Conservation (phyloP, 805 yeast genomes). For the Yamadazyma kitorensis region DNA sequence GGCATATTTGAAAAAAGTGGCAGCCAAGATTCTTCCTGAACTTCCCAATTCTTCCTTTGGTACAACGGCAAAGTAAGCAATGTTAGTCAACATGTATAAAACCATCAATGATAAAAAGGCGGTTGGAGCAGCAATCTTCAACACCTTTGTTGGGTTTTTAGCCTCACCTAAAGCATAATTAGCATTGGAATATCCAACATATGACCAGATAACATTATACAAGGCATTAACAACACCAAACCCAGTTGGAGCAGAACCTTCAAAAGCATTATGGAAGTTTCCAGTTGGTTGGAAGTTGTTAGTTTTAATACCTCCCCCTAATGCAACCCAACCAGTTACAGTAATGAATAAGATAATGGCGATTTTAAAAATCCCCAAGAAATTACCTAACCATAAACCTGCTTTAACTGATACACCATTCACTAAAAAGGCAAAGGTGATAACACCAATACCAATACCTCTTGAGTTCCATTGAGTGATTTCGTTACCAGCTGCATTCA, state of each 20-base stretch:
- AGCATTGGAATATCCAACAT: slow-evolving; percentile 78
- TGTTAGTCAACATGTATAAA: slow-evolving; percentile 71
- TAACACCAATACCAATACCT: slow-evolving; percentile 72
- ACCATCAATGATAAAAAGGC: slow-evolving; percentile 61
- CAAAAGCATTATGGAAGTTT: slow-evolving; percentile 59
- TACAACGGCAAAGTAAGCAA: slow-evolving; percentile 81
- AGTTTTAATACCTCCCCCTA: slow-evolving; percentile 64
- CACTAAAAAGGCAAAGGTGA: slow-evolving; percentile 65
- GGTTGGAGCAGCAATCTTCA: slow-evolving; percentile 70
- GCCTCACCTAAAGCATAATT: slow-evolving; percentile 82
- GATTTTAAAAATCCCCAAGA: slow-evolving; percentile 70
- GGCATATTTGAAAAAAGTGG: slow-evolving; percentile 68
- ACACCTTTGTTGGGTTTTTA: slow-evolving; percentile 66
- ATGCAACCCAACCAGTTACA: slow-evolving; percentile 79
- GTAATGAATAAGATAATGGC: slow-evolving; percentile 68
- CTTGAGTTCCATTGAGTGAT: slow-evolving; percentile 74
- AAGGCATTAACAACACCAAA: slow-evolving; percentile 72
- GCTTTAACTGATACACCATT: slow-evolving; percentile 60
- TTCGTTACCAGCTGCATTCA: slow-evolving; percentile 69
- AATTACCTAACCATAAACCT: slow-evolving; percentile 62
- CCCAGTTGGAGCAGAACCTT: slow-evolving; percentile 54
- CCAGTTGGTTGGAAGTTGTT: slow-evolving; percentile 50
- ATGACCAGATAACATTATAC: slow-evolving; percentile 83
- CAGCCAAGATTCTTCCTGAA: slow-evolving; percentile 73
- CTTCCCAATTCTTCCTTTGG: slow-evolving; percentile 57